These are phyloP conservation scores for Rauvolfia tetraphylla DNA, from an alignment of 257 asterid species.

Conservation along the genomic window DNA sequence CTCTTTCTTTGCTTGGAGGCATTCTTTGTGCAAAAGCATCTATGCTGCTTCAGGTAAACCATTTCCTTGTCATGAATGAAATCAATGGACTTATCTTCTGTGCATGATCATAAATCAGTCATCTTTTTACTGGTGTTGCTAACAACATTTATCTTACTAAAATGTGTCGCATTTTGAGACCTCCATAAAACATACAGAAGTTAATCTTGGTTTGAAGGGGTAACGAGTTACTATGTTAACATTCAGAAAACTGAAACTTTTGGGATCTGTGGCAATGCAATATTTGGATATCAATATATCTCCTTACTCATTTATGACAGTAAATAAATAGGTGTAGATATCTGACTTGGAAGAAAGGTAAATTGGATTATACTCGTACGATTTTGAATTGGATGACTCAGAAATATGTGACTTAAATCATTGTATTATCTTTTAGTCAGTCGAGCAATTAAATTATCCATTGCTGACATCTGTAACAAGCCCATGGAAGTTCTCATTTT, in stretches of 20 bases:
- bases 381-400: too few species aligned
- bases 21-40: constrained; percentile 95
- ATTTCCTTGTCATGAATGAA: neutral
- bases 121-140: neutral
- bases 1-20: constrained; percentile 66
- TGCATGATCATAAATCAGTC: neutral
- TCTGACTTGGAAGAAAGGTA: neutral
- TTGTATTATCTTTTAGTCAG: neutral
- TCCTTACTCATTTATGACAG: neutral
- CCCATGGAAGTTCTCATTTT: neutral
- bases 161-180: neutral
- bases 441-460: neutral
- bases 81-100: neutral
- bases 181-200: neutral
- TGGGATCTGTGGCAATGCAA: neutral
- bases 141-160: neutral
- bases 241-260: neutral
- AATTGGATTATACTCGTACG: neutral
- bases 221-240: neutral
- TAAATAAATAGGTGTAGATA: neutral
- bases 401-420: neutral
- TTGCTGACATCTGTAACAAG: neutral
- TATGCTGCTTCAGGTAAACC: constrained; percentile 81
- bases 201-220: neutral
- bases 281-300: neutral